Evolutionary conservation across 108 stramenopile species (phyloP), one percentile per base, ranked within the genome.

Genomic region (Craspedostauros australis): DNA sequence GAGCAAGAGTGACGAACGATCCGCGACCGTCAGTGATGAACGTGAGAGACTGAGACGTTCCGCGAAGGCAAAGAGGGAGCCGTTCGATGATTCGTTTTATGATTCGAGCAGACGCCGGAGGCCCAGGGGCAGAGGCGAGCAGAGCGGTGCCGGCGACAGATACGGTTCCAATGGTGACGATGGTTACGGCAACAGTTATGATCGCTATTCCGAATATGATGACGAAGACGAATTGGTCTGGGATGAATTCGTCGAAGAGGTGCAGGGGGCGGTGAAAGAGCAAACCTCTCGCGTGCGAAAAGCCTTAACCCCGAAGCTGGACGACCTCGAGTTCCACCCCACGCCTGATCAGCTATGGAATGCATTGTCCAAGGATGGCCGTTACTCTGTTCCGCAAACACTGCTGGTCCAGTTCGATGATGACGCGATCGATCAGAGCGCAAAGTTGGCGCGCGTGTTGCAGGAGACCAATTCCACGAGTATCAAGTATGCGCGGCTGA

Each of bases 391-490:
- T 37, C 65, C 61, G 28, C 59, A 83, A 32, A 91, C 84, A 29
- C 59, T 91, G 57, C 41, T 91, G 33, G 82, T 91, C 0, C 90
- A 91, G 52, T 88, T 91, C 64, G 85, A 85, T 30, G 57, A 87
- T 21, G 89, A 91, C 54, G 58, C 54, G 1, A 75, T 91, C 19
- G 84, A 86, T 66, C 90, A 91, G 46, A 80, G 86, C 33, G 43
- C 85, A 21, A 71, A 82, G 45, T 50, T 91, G 51, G 79, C 90
- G 4, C 52, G 54, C 3, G 41, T 82, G 12, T 27, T 88, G 27
- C 34, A 55, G 7, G 21, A 19, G 22, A 61, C 62, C 33, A 60
- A 73, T 29, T 51, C 77, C n/a, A 54, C 41, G 31, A 64, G 71
- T 43, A 64, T 91, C 12, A 82, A 85, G 50, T 91, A 77, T 68